phyloP scores from a whole-genome alignment of 108 stramenopile species.

The Nitzschia sp. region DNA sequence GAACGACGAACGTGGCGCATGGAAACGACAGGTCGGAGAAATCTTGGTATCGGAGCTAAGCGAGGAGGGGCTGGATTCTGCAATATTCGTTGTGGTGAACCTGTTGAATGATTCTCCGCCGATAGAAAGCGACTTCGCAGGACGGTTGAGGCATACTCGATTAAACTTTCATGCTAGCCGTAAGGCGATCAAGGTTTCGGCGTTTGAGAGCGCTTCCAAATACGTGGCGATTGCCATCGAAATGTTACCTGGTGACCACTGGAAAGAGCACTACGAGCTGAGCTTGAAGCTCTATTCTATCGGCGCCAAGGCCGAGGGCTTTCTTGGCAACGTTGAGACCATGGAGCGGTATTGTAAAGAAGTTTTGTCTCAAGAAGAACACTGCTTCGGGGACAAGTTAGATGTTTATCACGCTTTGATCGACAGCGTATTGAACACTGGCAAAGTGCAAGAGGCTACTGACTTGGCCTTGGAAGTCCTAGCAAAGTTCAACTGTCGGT shows the following conservation, averaged over 20 bases:
- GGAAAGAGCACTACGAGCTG: slow-evolving; percentile 17
- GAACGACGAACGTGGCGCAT: background rate
- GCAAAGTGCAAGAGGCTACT: slow-evolving; percentile 9
- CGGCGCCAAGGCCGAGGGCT: slow-evolving; percentile 25
- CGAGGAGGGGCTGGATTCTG: background rate
- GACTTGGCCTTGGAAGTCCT: slow-evolving; percentile 8
- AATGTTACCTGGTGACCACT: slow-evolving; percentile 7
- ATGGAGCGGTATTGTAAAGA: slow-evolving; percentile 6
- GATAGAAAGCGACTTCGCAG: too few relatives aligned
- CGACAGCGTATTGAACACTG: background rate
- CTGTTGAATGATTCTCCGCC: background rate
- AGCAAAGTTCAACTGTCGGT: slow-evolving; percentile 1
- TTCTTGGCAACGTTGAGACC: slow-evolving; percentile 20
- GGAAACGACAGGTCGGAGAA: background rate
- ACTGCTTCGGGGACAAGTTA: slow-evolving; percentile 20
- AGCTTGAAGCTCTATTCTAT: slow-evolving; percentile 14
- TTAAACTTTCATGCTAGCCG: slow-evolving; percentile 34
- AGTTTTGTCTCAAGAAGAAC: slow-evolving; percentile 5
- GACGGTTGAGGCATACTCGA: background rate
- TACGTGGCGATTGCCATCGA: slow-evolving; percentile 23
- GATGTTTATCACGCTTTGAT: slow-evolving; percentile 11
- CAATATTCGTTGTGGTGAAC: slow-evolving; percentile 22
- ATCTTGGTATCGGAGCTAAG: slow-evolving; percentile 11
- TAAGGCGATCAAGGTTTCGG: slow-evolving; percentile 24
- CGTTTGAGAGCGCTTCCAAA: slow-evolving; percentile 27